Conservation (phyloP, 2,329 filamentous ascomycete genomes). For the Diaporthe sp. region DNA sequence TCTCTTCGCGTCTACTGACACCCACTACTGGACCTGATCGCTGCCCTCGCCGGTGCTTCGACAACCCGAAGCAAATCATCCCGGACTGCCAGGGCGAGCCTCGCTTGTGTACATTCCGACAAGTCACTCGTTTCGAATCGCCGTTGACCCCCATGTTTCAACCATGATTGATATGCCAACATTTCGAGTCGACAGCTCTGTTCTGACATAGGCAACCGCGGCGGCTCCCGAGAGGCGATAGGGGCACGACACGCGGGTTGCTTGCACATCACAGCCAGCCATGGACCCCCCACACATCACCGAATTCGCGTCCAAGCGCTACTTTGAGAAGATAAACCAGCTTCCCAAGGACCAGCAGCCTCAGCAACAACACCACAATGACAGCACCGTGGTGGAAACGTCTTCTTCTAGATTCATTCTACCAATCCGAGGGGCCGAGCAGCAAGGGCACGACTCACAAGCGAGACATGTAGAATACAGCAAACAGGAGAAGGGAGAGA, state of each 20-base stretch:
- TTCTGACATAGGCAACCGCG: conserved; percentile 38
- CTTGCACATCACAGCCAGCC: conserved; percentile 44
- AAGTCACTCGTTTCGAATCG: conserved; percentile 19
- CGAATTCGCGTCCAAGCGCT: conserved; percentile 76
- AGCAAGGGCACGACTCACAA: conserved; percentile 42
- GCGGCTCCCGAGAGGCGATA: conserved; percentile 40
- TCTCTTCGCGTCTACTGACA: not conserved
- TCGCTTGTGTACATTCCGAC: conserved; percentile 3
- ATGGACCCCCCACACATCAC: conserved; percentile 76
- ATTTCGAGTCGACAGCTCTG: conserved; percentile 43
- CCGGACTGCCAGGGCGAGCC: not conserved
- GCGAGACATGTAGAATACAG: conserved; percentile 46
- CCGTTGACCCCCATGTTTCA: conserved; percentile 47
- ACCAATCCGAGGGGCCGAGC: conserved; percentile 46
- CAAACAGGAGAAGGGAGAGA: conserved; percentile 45
- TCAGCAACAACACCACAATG: conserved; percentile 50
- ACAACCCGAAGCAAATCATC: not conserved
- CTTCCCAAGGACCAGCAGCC: conserved; percentile 63
- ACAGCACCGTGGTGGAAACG: conserved; percentile 46
- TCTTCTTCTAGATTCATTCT: conserved; percentile 49
- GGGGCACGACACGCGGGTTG: conserved; percentile 35
- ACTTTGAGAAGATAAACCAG: conserved; percentile 73
- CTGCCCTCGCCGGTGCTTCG: not conserved
- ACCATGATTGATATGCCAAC: conserved; percentile 52
- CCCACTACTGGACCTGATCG: not conserved